Evolutionary conservation across 176 grass and related monocot genomes (phyloP).

Genomic region (Chloris gayana): DNA sequence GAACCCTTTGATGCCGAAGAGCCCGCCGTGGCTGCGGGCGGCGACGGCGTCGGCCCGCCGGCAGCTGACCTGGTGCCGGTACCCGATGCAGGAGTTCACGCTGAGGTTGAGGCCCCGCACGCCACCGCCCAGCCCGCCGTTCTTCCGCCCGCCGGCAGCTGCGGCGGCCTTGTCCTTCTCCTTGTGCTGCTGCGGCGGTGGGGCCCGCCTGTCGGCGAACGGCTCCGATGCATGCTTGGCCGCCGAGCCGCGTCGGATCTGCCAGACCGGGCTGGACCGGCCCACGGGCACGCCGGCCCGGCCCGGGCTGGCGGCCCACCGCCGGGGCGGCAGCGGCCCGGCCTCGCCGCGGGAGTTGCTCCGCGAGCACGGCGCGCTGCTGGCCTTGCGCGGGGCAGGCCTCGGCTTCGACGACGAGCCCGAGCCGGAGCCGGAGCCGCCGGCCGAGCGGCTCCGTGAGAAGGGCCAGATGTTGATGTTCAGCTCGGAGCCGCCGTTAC

Average conservation of each 20-base stretch:
- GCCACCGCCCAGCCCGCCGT: background rate
- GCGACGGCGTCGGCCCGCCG: constrained; percentile 43
- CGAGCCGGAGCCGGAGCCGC: constrained; percentile 31
- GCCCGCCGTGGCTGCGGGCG: constrained; percentile 29
- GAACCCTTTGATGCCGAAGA: constrained; percentile 66
- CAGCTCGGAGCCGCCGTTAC: constrained; percentile 48
- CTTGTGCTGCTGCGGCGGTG: background rate
- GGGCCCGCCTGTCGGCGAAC: background rate
- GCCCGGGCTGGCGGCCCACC: constrained; percentile 73
- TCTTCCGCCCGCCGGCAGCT: constrained; percentile 11
- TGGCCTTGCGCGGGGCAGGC: constrained; percentile 42
- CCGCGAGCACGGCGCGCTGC: constrained; percentile 82
- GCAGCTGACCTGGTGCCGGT: constrained; percentile 62
- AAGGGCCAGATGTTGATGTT: constrained; percentile 96
- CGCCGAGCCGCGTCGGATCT: constrained; percentile 40
- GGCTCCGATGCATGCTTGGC: background rate
- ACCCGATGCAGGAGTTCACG: constrained; percentile 84
- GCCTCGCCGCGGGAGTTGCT: constrained; percentile 86
- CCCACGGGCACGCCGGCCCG: constrained; percentile 64
- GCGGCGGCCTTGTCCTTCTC: constrained; percentile 11
- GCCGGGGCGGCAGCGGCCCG: background rate
- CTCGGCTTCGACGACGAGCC: constrained; percentile 8
- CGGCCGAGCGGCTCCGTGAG: constrained; percentile 73
- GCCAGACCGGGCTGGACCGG: constrained; percentile 79
- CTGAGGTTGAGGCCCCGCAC: constrained; percentile 64